Base-by-base conservation (phyloP, 2,329 filamentous ascomycete genomes). In the Clathrospora elynae region DNA sequence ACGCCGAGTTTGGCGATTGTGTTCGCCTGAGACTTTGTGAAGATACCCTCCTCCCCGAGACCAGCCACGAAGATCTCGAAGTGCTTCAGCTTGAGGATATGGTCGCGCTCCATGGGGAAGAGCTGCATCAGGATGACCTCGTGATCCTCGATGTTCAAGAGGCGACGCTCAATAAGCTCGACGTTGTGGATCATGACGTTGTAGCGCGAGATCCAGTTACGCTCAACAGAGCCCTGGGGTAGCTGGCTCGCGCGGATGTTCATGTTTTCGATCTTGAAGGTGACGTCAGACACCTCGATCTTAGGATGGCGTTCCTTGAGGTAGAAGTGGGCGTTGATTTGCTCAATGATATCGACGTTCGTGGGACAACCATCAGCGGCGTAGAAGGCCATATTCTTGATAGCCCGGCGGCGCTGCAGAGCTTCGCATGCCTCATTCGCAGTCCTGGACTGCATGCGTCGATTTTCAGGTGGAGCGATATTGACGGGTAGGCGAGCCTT, bases 21-120 rank as follows among this genome's bases (percentile, higher is more conserved):
- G 18, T 36, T 38, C 1, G 38, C 37, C 16, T 42, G 16, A 5
- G n/a, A 11, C 25, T 24, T 40, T 6, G 48, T 47, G 2, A 49
- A 12, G n/a, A 49, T 42, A 6, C 34, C 24, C 9, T 49, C 49
- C n/a, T 44, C 32, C 1, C 34, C 39, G 3, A 55, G 35, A 1
- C 35, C 37, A 3, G 25, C 18, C 26, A 52, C 26, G 16, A 49
- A 46, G 16, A 54, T 38, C 6, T 49, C 32, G n/a, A 49, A 51
- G 12, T 48, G 22, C 30, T 46, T 44, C 9, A 29, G 38, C 1
- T 37, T 34, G 5, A 51, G 18, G 6, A 46, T 28, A n/a, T 46
- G 12, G 7, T n/a, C 4, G 9, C 22, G 14, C 5, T 49, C 33
- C 2, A 34, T 25, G 0, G 51, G 51, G 8, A 52, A 51, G 6